Evolutionary conservation across 345 rosid species (phyloP), one percentile per base, ranked within the genome.

Genomic region (Moricandia moricandioides): DNA sequence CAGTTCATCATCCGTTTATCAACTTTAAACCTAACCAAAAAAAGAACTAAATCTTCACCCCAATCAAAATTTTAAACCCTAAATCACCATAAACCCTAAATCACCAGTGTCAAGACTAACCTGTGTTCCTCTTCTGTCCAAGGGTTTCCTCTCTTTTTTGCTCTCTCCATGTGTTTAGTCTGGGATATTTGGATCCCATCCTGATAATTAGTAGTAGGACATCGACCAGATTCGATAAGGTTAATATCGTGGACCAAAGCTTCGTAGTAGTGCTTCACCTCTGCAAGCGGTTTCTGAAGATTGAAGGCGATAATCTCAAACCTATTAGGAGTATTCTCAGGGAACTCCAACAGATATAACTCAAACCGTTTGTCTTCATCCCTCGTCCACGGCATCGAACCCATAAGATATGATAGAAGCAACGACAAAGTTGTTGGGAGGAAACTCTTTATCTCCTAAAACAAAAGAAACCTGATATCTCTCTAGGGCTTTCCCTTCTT

Each of bases 61-160:
- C 10, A 8, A 14, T 43, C 56, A 37, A 55, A 30, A 51, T 0
- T 49, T 14, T 8, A 68, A 17, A 34, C 9, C 9, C 14, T 21
- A 21, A 26, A 26, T 65, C 37, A 45, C 27, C 4, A 60, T 33
- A 33, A 60, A 60, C 40, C 62, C 64, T 16, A 43, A 43, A 0
- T 45, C 4, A 30, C 6, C 0, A 60, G 35, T 30, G 0, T 62
- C 14, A 1, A 4, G 30, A 55, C 54, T 55, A 7, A 73, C 77
- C 2, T 3, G 34, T 65, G 77, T 73, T 73, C 77, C 7, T 65
- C 10, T 13, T 3, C 0, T 16, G 57, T 6, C 77, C 77, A 73
- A 52, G 91, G 87, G 0, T 33, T 83, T 18, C 93, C 92, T 62
- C 81, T 92, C 83, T 84, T 87, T 33, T 85, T 78, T 72, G 82